Conservation (phyloP, 257 asterid genomes). For the Perilla frutescens region DNA sequence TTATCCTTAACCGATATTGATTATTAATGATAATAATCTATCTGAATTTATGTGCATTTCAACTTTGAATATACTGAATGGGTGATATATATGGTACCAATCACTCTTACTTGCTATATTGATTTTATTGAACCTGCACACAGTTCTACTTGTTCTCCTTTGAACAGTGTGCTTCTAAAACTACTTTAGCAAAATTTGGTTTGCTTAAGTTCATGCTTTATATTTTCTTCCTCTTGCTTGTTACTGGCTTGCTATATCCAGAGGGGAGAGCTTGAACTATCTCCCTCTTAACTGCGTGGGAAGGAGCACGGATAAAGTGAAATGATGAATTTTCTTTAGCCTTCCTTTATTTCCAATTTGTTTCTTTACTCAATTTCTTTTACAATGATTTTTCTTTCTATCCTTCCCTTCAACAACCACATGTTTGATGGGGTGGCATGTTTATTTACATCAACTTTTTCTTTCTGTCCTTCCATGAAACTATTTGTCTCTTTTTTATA, state of each 20-base stretch:
- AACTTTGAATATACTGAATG: conserved; percentile 11
- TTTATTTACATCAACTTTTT: conserved; percentile 4
- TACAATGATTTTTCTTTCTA: neutral
- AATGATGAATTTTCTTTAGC: neutral
- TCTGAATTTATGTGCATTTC: conserved; percentile 12
- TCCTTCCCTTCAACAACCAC: conserved; percentile 19
- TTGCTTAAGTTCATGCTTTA: conserved; percentile 19
- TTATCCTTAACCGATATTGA: neutral
- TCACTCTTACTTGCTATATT: conserved; percentile 17
- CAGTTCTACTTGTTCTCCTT: conserved; percentile 14
- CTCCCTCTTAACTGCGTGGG: neutral
- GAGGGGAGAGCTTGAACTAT: neutral
- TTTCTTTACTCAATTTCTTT: neutral
- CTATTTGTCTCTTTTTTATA: neutral
- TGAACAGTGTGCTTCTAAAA: conserved; percentile 1
- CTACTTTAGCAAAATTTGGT: conserved; percentile 21
- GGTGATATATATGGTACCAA: conserved; percentile 17
- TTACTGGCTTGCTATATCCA: neutral
- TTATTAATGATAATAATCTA: neutral
- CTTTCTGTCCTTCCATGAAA: neutral
- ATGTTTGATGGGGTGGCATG: conserved; percentile 1
- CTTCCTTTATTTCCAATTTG: conserved; percentile 10
- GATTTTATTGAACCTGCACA: conserved; percentile 9
- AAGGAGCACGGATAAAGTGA: neutral
- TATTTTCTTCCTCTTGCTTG: neutral